Percentiles rank a stretch among this genome's conserved stretches.
These are phyloP conservation scores for Rhodosporidiobolus sp. DNA, from an alignment of 768 basidiomycete genomes.

Conservation along the genomic window DNA sequence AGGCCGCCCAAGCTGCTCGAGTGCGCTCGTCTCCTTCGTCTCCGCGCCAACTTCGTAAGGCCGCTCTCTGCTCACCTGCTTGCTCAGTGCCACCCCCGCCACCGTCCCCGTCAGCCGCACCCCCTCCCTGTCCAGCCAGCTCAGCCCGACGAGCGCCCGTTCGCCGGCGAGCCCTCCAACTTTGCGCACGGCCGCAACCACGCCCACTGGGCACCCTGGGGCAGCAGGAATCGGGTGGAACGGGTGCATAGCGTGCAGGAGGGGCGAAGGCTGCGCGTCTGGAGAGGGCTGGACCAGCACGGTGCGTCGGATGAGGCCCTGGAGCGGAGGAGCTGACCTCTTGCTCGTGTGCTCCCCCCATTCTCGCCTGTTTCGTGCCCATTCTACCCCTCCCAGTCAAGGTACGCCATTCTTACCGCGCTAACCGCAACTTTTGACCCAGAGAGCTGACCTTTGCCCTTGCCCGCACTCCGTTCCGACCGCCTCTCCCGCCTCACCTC, in stretches of 20 bases:
- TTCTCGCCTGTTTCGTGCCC: neutral
- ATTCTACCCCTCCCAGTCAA: slow-evolving; percentile 17
- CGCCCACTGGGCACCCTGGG: no score
- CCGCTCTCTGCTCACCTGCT: no score
- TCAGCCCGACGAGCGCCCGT: no score
- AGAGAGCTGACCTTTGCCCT: neutral
- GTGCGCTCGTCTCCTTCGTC: no score
- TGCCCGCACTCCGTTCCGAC: no score
- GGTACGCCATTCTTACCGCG: neutral
- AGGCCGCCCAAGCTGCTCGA: no score
- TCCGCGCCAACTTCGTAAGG: no score
- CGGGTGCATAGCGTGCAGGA: neutral
- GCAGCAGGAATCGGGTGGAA: neutral
- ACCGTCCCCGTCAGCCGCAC: no score
- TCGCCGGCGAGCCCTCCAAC: no score
- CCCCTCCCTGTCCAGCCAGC: no score
- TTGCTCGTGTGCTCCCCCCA: neutral
- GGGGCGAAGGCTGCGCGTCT: neutral
- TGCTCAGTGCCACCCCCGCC: no score
- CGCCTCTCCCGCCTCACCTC: neutral
- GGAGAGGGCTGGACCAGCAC: neutral
- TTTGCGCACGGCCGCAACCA: no score
- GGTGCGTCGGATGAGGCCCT: neutral
- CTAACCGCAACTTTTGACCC: neutral
- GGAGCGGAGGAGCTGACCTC: neutral